phyloP scores from a whole-genome alignment of 2,329 filamentous ascomycete genomes.

The Tolypocladium tundrense region DNA sequence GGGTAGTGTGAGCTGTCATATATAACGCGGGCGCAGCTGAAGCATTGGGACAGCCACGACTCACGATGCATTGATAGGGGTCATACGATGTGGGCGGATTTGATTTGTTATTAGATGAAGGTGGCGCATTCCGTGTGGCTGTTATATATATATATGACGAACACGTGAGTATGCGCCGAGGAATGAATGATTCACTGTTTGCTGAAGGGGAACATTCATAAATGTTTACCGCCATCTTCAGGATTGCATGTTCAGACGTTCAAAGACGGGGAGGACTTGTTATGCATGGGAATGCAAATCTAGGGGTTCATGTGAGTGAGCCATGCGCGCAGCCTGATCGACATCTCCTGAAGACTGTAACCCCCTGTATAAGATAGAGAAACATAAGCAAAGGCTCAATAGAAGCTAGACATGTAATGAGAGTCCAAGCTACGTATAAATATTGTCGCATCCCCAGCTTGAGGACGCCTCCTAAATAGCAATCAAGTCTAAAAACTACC shows the following conservation, averaged over 20 bases:
- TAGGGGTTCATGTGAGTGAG: neutral
- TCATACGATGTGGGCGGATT: neutral
- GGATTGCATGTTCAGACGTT: neutral
- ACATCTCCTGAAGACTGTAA: neutral
- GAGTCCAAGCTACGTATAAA: neutral
- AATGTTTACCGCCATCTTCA: neutral
- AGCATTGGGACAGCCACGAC: neutral
- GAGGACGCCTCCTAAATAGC: neutral
- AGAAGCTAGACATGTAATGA: neutral
- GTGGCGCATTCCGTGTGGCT: neutral
- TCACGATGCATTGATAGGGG: too few species aligned
- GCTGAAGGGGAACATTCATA: neutral
- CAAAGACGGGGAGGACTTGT: neutral
- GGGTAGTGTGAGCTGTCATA: neutral
- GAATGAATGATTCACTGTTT: neutral
- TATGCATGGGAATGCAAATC: neutral
- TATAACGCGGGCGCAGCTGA: neutral
- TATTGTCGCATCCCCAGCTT: neutral
- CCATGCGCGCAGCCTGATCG: neutral
- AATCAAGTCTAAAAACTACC: neutral
- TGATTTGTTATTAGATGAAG: neutral
- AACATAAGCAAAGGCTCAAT: neutral
- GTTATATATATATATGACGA: neutral
- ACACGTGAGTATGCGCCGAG: neutral
- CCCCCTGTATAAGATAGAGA: neutral